Evolutionary conservation across 257 asterid species (phyloP), one percentile per base, ranked within the genome.

Genomic region (Solanum stenotomum): DNA sequence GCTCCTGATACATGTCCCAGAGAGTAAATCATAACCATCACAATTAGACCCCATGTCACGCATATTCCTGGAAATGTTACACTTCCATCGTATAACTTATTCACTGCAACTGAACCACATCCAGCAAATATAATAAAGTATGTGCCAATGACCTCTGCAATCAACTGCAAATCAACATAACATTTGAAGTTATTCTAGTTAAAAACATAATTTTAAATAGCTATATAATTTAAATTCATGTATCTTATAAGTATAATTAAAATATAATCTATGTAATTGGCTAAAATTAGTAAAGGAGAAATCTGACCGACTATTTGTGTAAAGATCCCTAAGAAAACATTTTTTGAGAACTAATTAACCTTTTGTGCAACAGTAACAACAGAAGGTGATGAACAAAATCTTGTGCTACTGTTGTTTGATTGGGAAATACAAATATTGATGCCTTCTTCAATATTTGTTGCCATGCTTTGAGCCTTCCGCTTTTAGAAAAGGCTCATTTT

Each of bases 1-100:
- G 94, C 99, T 25, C 97, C 98, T 16, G 98, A 96, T 2, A 96
- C 91, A 35, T 96, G 99, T 6, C 97, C 96, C 6, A 96, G 89
- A 0, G 97, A 34, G 70, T 95, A 95, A 72, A 94, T 56, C 98
- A 96, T 93, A 12, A 93, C 96, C 98, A 90, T 92, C 18, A 94
- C 98, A 1, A 94, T 93, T 6, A 94, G 33, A 4, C 99, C 99
- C 98, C 99, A 96, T 3, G 96, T 93, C 44, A 91, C 90, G 20
- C 96, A 91, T 1, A 95, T 82, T 5, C 98, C 99, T 0, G 98
- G 98, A 56, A 94, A 94, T 0, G 98, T 94, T 1, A 96, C 83
- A 78, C 63, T 78, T 27, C 89, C 91, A 29, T 90, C 94, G 72
- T 94, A 94, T 3, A 90, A 29, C 85, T 93, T 94, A 86, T 94